A percentile compares a stretch with the other conserved stretches of the same genome.
phyloP scores from a whole-genome alignment of 208 protist species.

The Leishmania tropica region DNA sequence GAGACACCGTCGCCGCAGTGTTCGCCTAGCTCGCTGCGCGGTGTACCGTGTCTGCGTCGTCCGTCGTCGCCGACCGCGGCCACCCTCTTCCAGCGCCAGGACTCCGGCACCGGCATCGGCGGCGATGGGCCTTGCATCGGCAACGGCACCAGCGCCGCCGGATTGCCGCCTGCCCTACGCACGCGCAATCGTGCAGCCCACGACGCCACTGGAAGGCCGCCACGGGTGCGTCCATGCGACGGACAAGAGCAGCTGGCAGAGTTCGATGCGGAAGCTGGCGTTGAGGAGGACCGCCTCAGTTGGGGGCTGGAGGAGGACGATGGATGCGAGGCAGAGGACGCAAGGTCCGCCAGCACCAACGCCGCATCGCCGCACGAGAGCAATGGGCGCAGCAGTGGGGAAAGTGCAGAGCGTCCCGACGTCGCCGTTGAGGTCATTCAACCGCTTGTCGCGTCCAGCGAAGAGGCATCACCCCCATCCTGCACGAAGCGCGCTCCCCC shows the following conservation, averaged over 20 bases:
- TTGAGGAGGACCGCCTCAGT: background rate
- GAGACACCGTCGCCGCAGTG: background rate
- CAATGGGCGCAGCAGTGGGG: background rate
- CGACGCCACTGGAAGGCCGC: constrained; percentile 6
- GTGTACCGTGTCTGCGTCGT: background rate
- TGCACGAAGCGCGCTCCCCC: background rate
- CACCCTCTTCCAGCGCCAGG: constrained; percentile 1
- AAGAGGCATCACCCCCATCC: background rate
- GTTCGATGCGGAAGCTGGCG: background rate
- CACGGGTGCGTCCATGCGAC: background rate
- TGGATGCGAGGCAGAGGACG: background rate
- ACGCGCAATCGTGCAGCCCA: constrained; percentile 4
- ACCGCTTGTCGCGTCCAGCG: background rate
- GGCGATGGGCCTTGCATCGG: background rate
- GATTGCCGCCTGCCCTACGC: background rate
- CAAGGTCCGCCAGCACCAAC: background rate
- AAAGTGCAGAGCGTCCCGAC: background rate
- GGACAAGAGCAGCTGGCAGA: background rate
- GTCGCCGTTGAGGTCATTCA: background rate
- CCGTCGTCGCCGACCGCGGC: background rate
- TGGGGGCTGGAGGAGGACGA: background rate
- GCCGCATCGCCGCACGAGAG: background rate
- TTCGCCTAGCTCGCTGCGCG: background rate
- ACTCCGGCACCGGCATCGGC: background rate
- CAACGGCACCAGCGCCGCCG: background rate